phyloP scores from a whole-genome alignment of 305 asterid species.

The Plantago coronopus region DNA sequence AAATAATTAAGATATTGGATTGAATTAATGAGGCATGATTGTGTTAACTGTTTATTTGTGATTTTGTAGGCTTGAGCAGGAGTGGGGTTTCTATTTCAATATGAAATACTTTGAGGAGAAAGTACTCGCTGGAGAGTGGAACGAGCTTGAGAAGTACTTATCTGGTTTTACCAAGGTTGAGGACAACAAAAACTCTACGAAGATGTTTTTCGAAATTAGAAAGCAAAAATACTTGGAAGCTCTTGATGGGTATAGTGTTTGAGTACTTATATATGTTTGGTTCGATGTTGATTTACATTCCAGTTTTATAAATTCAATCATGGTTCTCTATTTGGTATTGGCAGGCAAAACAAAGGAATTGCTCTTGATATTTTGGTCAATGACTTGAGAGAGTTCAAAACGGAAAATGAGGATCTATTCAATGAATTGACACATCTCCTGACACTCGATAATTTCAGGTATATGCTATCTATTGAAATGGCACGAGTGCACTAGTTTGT shows the following conservation, averaged over 20 bases:
- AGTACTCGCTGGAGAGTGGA: conserved; percentile 78
- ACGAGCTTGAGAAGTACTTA: conserved; percentile 75
- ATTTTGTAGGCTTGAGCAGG: conserved; percentile 68
- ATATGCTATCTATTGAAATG: conserved; percentile 23
- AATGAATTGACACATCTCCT: conserved; percentile 76
- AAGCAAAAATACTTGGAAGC: conserved; percentile 89
- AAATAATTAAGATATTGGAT: background rate
- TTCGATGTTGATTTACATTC: background rate
- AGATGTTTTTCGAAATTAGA: conserved; percentile 71
- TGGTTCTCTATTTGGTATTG: conserved; percentile 10
- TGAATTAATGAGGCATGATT: background rate
- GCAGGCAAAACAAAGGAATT: conserved; percentile 72
- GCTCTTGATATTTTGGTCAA: conserved; percentile 69
- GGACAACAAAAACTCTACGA: conserved; percentile 77
- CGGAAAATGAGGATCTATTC: conserved; percentile 68
- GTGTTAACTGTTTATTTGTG: conserved; percentile 10
- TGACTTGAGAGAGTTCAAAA: conserved; percentile 74
- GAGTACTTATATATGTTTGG: background rate
- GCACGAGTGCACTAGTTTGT: background rate
- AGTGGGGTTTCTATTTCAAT: conserved; percentile 72
- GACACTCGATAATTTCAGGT: conserved; percentile 77
- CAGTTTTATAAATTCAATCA: conserved; percentile 2
- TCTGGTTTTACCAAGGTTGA: conserved; percentile 81
- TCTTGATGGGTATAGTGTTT: conserved; percentile 53
- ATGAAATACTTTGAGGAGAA: conserved; percentile 82